phyloP scores from a whole-genome alignment of 2,329 filamentous ascomycete genomes.

The Fusarium subtropicale region DNA sequence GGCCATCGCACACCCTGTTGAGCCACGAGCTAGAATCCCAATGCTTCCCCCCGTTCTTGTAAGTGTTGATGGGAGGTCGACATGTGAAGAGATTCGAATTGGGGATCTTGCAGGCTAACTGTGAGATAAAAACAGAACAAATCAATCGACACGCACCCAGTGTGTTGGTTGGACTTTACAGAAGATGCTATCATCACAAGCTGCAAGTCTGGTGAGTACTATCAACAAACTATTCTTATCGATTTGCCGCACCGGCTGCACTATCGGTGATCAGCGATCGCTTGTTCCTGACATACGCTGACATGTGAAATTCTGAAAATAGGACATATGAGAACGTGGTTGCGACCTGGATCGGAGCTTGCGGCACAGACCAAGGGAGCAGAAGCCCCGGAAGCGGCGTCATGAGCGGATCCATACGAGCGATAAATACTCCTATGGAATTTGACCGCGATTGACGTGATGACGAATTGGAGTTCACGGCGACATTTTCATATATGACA shows the following conservation, averaged over 20 bases:
- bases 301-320: slow-evolving; percentile 41
- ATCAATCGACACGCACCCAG: slow-evolving; percentile 83
- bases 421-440: slow-evolving; percentile 20
- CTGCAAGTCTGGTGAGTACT: slow-evolving; percentile 84
- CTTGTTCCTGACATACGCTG: slow-evolving; percentile 23
- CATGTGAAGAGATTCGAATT: slow-evolving; percentile 1
- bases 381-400: slow-evolving; percentile 34
- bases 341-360: slow-evolving; percentile 63
- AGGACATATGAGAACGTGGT: slow-evolving; percentile 83
- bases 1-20: slow-evolving; percentile 80
- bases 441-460: slow-evolving; percentile 18
- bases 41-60: slow-evolving; percentile 92
- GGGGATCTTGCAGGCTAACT: slow-evolving; percentile 31
- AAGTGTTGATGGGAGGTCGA: slow-evolving; percentile 49
- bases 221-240: background rate
- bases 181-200: slow-evolving; percentile 93
- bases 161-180: slow-evolving; percentile 93
- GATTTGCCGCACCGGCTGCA: slow-evolving; percentile 19
- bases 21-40: slow-evolving; percentile 84
- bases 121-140: slow-evolving; percentile 69
- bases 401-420: slow-evolving; percentile 27
- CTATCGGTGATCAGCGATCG: slow-evolving; percentile 8
- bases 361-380: slow-evolving; percentile 43
- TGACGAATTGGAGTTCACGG: slow-evolving; percentile 33
- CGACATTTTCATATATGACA: slow-evolving; percentile 9